A percentile compares a stretch with the other conserved stretches of the same genome.
Evolutionary conservation across 2,329 filamentous ascomycete genomes (phyloP).

Genomic region (Zymoseptoria passerinii): DNA sequence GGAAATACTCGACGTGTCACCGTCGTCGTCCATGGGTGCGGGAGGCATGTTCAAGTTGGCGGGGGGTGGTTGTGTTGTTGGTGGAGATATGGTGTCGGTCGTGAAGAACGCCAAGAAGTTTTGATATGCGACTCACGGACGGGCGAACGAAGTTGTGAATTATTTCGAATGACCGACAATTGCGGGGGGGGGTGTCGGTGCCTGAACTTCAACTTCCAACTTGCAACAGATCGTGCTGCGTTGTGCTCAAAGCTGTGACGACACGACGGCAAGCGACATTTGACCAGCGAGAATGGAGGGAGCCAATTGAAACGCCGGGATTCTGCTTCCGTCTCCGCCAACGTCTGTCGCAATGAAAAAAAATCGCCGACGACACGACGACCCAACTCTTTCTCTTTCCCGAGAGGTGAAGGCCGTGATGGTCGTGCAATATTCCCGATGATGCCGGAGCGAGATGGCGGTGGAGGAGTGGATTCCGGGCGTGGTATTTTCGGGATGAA

Average conservation of each 20-base stretch:
- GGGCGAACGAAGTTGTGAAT: not conserved
- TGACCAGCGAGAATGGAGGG: not conserved
- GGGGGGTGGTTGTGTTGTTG: not conserved
- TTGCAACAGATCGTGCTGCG: not conserved
- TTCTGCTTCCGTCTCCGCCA: not conserved
- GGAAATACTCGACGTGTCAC: constrained; percentile 16
- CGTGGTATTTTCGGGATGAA: not conserved
- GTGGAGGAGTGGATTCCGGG: not conserved
- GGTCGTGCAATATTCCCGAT: not conserved
- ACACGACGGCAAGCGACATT: no score
- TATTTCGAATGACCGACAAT: not conserved
- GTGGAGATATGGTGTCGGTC: not conserved
- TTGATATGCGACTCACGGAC: not conserved
- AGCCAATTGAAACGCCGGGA: not conserved
- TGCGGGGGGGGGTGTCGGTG: not conserved
- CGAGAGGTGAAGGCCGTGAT: not conserved
- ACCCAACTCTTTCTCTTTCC: not conserved
- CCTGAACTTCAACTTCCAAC: not conserved
- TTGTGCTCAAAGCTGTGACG: not conserved
- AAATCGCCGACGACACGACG: not conserved
- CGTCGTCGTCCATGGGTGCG: not conserved
- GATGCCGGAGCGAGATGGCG: not conserved
- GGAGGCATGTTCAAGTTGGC: not conserved
- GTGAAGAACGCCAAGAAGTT: not conserved
- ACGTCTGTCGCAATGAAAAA: not conserved